Evolutionary conservation across 2,329 filamentous ascomycete genomes (phyloP), one percentile per base, ranked within the genome.

Genomic region (Alternaria rosae): DNA sequence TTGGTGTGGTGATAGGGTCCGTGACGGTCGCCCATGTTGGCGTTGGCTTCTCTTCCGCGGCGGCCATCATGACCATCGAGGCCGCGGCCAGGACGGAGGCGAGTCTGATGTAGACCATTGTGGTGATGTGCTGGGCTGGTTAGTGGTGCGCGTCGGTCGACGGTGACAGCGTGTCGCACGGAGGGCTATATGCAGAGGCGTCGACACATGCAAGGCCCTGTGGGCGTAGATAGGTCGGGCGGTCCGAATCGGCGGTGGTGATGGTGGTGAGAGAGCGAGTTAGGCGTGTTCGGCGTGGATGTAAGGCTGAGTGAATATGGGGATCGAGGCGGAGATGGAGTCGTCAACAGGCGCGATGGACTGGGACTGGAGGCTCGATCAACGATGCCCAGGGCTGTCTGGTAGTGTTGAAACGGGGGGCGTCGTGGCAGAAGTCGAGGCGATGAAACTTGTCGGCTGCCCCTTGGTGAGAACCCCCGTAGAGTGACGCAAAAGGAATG

Each of bases 401-500:
- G 28, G 20, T 54, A 48, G 26, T 44, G 59, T 61, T 73, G 77
- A 79, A 79, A 79, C 77, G 68, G 74, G 69, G 70, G 66, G 76
- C 66, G 77, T 77, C 73, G 74, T 75, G 74, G 69, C 54, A 61
- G 54, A 57, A 61, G 47, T 53, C 54, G 43, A 54, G 55, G 30
- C 28, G 54, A 51, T 61, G 59, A 61, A 61, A 69, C 59, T 67
- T 70, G 60, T 61, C 59, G 67, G 60, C 52, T 48, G 70, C 67
- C 69, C 70, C 73, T 61, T 59, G 74, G 76, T 78, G 78, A 78
- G 75, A 69, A 68, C 68, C 70, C 77, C 76, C 74, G 73, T 70
- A 61, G 61, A 59, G 66, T 62, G 61, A 69, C 53, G 67, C 61
- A 65, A 66, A 76, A 73, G 72, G 72, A 77, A 75, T 68, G 73